Evolutionary conservation across 2,329 filamentous ascomycete genomes (phyloP).

Genomic region (Diaporthe vexans): DNA sequence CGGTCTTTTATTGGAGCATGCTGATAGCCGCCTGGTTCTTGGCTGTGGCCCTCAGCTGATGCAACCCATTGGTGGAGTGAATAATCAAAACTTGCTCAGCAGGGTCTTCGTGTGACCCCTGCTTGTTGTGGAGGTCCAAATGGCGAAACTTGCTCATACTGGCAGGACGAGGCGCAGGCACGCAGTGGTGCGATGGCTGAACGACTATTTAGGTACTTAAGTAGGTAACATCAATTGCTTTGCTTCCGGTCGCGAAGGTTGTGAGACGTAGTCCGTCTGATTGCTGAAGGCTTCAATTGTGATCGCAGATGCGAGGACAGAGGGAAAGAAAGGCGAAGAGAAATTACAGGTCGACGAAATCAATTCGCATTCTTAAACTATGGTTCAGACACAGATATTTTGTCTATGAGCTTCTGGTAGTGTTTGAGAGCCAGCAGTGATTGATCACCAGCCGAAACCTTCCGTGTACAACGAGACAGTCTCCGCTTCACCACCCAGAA

Average conservation of each 20-base stretch:
- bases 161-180: not conserved
- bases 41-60: slow-evolving; percentile 2
- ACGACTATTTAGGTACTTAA: not conserved
- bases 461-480: too few relatives aligned
- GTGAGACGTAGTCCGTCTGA: too few relatives aligned
- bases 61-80: not conserved
- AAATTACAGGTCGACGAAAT: too few relatives aligned
- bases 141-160: slow-evolving; percentile 8
- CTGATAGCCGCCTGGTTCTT: not conserved
- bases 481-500: too few relatives aligned
- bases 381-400: too few relatives aligned
- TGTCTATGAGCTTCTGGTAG: too few relatives aligned
- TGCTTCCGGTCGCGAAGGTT: not conserved
- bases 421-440: too few relatives aligned
- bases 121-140: not conserved
- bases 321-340: too few relatives aligned
- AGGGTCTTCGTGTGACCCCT: slow-evolving; percentile 23
- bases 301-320: too few relatives aligned
- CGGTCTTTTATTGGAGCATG: not conserved
- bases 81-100: slow-evolving; percentile 22
- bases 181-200: not conserved
- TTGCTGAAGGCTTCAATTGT: too few relatives aligned
- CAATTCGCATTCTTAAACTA: too few relatives aligned
- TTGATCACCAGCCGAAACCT: too few relatives aligned
- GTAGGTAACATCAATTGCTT: not conserved